phyloP scores from a whole-genome alignment of 2,329 filamentous ascomycete species.

The Lecanoromycetidae sp. region DNA sequence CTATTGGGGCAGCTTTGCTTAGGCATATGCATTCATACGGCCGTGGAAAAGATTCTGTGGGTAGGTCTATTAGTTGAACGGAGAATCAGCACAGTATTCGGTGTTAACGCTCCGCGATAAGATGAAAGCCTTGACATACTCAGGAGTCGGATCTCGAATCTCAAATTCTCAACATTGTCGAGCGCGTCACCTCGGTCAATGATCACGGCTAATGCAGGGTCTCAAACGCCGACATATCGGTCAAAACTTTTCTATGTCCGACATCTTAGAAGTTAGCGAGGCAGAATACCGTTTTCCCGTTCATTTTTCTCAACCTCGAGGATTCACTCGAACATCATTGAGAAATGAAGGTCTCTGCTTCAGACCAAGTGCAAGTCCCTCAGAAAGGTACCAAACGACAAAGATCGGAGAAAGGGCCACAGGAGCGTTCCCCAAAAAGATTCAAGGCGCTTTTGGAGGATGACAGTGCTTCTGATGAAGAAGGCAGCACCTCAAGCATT shows the following conservation, averaged over 20 bases:
- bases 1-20: no score
- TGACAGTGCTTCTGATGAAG: not conserved
- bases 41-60: no score
- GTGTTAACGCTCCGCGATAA: no score
- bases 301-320: not conserved
- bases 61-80: no score
- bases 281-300: not conserved
- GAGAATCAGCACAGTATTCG: no score
- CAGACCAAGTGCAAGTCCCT: not conserved
- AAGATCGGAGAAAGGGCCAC: not conserved
- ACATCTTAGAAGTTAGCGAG: not conserved
- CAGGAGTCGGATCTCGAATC: no score
- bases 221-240: not conserved
- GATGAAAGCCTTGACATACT: no score
- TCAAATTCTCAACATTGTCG: no score
- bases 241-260: not conserved
- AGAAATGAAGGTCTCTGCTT: not conserved
- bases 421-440: not conserved
- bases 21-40: no score
- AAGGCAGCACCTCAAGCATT: not conserved
- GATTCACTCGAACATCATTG: not conserved
- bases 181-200: not conserved
- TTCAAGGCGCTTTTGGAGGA: constrained; percentile 4
- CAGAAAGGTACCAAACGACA: not conserved
- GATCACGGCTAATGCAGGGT: not conserved